Percentiles rank a stretch among this genome's conserved stretches.
Evolutionary conservation across 2,329 filamentous ascomycete species (phyloP).

Genomic region (Aspergillus sp.): DNA sequence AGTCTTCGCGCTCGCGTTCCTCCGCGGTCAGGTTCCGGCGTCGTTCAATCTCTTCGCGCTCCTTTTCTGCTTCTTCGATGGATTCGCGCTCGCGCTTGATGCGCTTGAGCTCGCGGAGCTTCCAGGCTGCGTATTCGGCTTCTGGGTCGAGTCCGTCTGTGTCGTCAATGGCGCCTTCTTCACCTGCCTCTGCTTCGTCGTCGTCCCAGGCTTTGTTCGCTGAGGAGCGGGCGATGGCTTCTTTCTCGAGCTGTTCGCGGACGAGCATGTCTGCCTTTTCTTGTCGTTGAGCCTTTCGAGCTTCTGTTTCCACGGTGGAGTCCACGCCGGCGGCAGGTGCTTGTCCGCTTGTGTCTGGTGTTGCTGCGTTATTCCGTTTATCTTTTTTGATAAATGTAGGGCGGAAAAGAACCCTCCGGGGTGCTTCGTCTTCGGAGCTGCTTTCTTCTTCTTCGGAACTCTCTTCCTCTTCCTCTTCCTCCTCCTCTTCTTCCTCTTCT

Average conservation of each 20-base stretch:
- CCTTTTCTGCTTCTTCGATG: slow-evolving; percentile 78
- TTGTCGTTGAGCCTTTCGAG: slow-evolving; percentile 51
- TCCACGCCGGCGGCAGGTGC: slow-evolving; percentile 19
- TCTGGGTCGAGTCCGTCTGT: slow-evolving; percentile 81
- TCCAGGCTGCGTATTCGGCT: slow-evolving; percentile 89
- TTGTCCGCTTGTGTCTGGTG: slow-evolving; percentile 16
- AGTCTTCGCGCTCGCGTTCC: slow-evolving; percentile 81
- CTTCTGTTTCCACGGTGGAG: slow-evolving; percentile 39
- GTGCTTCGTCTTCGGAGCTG: slow-evolving; percentile 54
- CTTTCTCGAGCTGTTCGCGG: slow-evolving; percentile 81
- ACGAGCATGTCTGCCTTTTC: slow-evolving; percentile 74
- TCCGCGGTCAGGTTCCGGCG: slow-evolving; percentile 80
- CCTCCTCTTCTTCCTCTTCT: slow-evolving; percentile 4
- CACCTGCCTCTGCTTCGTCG: slow-evolving; percentile 59
- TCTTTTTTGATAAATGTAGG: slow-evolving; percentile 65
- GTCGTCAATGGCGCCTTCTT: slow-evolving; percentile 76
- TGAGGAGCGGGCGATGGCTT: slow-evolving; percentile 67
- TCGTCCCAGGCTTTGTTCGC: slow-evolving; percentile 84
- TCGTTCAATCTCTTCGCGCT: slow-evolving; percentile 84
- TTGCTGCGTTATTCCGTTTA: slow-evolving; percentile 45
- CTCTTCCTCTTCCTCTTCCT: slow-evolving; percentile 35
- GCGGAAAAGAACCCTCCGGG: slow-evolving; percentile 54
- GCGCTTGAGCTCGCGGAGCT: slow-evolving; percentile 81
- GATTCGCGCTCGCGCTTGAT: slow-evolving; percentile 81
- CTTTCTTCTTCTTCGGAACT: slow-evolving; percentile 52